phyloP scores from a whole-genome alignment of 2,329 filamentous ascomycete genomes.

The Alternaria sp. region DNA sequence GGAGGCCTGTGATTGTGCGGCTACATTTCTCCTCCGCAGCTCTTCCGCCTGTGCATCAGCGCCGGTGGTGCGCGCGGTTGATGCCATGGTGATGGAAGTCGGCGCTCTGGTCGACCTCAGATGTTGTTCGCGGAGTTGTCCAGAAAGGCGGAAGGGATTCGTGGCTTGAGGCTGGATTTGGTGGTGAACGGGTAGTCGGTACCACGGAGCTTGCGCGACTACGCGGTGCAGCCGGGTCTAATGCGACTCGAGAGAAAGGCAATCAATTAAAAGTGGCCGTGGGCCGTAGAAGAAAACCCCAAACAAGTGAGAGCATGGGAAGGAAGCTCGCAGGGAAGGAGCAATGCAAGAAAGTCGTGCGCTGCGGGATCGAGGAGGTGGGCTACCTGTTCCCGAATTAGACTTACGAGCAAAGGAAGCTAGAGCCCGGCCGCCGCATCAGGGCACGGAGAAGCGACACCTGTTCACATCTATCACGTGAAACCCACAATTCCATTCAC shows the following conservation, averaged over 20 bases:
- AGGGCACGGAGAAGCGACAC: slow-evolving; percentile 21
- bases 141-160: slow-evolving; percentile 14
- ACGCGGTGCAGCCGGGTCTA: slow-evolving; percentile 5
- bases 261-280: slow-evolving; percentile 21
- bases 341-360: slow-evolving; percentile 27
- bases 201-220: slow-evolving; percentile 14
- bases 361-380: slow-evolving; percentile 28
- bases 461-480: slow-evolving; percentile 19
- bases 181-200: slow-evolving; percentile 21
- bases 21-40: slow-evolving; percentile 55
- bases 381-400: slow-evolving; percentile 34
- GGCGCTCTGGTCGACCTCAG: not conserved
- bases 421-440: slow-evolving; percentile 16
- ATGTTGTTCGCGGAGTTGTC: slow-evolving; percentile 2
- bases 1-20: slow-evolving; percentile 30
- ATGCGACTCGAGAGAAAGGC: not conserved
- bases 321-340: slow-evolving; percentile 19
- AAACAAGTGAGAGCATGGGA: slow-evolving; percentile 18
- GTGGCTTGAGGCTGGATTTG: slow-evolving; percentile 21
- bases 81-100: slow-evolving; percentile 32
- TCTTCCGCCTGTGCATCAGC: slow-evolving; percentile 52
- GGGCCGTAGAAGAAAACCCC: slow-evolving; percentile 17
- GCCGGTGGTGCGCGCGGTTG: slow-evolving; percentile 47
- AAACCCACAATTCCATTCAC: slow-evolving; percentile 10
- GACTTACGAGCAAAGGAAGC: slow-evolving; percentile 27